These are phyloP conservation scores for Candida maltosa DNA, from an alignment of 805 yeast genomes.

Conservation along the genomic window DNA sequence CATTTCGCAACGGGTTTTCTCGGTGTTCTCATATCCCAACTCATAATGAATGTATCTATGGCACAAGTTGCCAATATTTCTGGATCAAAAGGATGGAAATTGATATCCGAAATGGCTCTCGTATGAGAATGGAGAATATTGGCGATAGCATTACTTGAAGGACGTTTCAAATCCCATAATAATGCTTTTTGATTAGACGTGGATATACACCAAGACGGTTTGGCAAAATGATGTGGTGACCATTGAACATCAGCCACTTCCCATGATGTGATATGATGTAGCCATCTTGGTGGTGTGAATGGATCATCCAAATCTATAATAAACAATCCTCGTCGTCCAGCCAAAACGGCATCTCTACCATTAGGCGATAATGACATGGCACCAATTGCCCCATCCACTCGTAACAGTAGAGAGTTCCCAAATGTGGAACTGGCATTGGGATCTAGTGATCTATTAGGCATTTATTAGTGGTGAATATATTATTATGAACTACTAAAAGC, in stretches of 20 bases:
- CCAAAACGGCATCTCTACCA: slow-evolving; percentile 91
- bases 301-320: slow-evolving; percentile 95
- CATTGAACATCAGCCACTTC: slow-evolving; percentile 99
- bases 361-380: slow-evolving; percentile 87
- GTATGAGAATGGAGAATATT: slow-evolving; percentile 86
- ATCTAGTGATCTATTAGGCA: slow-evolving; percentile 6
- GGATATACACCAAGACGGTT: slow-evolving; percentile 88
- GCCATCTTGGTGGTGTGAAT: slow-evolving; percentile 89
- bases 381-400: slow-evolving; percentile 90
- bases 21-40: slow-evolving; percentile 90
- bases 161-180: slow-evolving; percentile 85
- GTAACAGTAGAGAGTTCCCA: slow-evolving; percentile 74
- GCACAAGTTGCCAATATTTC: slow-evolving; percentile 90
- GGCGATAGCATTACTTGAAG: slow-evolving; percentile 70
- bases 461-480: neutral
- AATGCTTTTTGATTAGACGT: slow-evolving; percentile 94
- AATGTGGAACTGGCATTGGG: slow-evolving; percentile 55
- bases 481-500: neutral
- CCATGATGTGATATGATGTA: slow-evolving; percentile 91
- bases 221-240: slow-evolving; percentile 80
- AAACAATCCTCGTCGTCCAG: slow-evolving; percentile 77
- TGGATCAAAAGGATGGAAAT: slow-evolving; percentile 85
- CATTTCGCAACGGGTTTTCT: slow-evolving; percentile 68
- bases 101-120: slow-evolving; percentile 93
- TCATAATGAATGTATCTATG: slow-evolving; percentile 79